Evolutionary conservation across 441 rosid species (phyloP), one percentile per base, ranked within the genome.

Genomic region (Populus hybrid): DNA sequence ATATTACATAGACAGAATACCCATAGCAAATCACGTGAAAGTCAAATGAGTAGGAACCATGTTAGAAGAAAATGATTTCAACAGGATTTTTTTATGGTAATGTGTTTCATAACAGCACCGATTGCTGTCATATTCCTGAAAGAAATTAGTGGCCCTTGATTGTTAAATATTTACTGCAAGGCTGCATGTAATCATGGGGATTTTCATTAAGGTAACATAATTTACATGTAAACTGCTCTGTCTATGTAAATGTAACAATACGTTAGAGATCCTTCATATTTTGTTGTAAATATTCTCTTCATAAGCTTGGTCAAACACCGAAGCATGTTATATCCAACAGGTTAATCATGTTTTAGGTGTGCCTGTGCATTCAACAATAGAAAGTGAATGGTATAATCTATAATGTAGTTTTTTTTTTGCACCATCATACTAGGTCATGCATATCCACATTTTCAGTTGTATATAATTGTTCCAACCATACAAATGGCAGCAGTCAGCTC

Each of bases 391-490:
- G 9, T 34, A 63, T 65, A n/a, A 34, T 30, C 26, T 2, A 54
- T 65, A n/a, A 34, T 30, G 34, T 2, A 54, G 11, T 20, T 2
- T 42, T 3, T 64, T 46, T 5, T 5, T 69, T 21, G 67, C 16
- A 30, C 10, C 4, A 11, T 42, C 9, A 59, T 73, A 16, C 32
- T 8, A 40, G 38, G 9, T 20, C 32, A 23, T 4, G 70, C 16
- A 40, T 40, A 40, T 10, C 50, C 50, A 40, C 50, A 40, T 26
- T 38, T 20, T 21, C 30, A 72, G 73, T 64, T 50, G 23, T 14
- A 28, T 71, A 34, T 30, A 69, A 46, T 36, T 69, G 57, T 74
- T 54, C 40, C 14, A 54, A 74, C 61, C 35, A 42, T 74, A 76
- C 73, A 14, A n/a, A 20, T 34, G 66, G 54, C 68, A 23, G 24